phyloP scores from a whole-genome alignment of 1,139 yeast genomes.

The Hansenula sp. region DNA sequence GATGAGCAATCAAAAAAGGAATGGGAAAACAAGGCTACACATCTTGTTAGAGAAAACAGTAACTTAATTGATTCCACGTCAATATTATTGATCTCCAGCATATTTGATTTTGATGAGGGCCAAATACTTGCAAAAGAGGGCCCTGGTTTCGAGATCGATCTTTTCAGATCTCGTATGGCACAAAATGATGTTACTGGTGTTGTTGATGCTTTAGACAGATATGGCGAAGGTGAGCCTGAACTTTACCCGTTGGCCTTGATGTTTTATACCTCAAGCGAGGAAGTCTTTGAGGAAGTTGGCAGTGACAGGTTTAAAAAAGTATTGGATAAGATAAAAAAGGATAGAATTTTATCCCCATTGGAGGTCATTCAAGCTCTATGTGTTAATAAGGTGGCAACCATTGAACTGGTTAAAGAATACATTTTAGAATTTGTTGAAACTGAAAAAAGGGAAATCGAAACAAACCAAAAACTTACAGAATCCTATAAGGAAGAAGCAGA shows the following conservation, averaged over 20 bases:
- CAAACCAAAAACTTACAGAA: slow-evolving; percentile 61
- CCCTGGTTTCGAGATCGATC: slow-evolving; percentile 39
- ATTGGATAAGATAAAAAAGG: slow-evolving; percentile 48
- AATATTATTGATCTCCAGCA: slow-evolving; percentile 61
- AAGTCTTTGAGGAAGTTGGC: slow-evolving; percentile 50
- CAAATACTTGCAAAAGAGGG: slow-evolving; percentile 31
- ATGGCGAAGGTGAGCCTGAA: slow-evolving; percentile 61
- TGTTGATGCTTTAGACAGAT: slow-evolving; percentile 49
- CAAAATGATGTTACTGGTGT: slow-evolving; percentile 57
- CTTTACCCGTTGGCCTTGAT: slow-evolving; percentile 64
- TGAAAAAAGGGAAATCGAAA: slow-evolving; percentile 63
- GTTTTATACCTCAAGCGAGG: slow-evolving; percentile 57
- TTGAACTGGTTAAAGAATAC: slow-evolving; percentile 72
- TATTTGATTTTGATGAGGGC: slow-evolving; percentile 49
- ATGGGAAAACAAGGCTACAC: slow-evolving; percentile 68
- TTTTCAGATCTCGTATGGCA: slow-evolving; percentile 61
- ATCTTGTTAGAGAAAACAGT: slow-evolving; percentile 41
- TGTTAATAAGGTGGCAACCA: slow-evolving; percentile 58
- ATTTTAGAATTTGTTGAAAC: slow-evolving; percentile 58
- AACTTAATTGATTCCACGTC: slow-evolving; percentile 51
- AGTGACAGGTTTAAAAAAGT: slow-evolving; percentile 47
- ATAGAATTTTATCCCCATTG: slow-evolving; percentile 63
- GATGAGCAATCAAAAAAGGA: slow-evolving; percentile 31
- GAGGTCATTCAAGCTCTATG: slow-evolving; percentile 73
- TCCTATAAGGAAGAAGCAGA: slow-evolving; percentile 70